phyloP scores from a whole-genome alignment of 169 alveolate species.

The Plasmodium gaboni region DNA sequence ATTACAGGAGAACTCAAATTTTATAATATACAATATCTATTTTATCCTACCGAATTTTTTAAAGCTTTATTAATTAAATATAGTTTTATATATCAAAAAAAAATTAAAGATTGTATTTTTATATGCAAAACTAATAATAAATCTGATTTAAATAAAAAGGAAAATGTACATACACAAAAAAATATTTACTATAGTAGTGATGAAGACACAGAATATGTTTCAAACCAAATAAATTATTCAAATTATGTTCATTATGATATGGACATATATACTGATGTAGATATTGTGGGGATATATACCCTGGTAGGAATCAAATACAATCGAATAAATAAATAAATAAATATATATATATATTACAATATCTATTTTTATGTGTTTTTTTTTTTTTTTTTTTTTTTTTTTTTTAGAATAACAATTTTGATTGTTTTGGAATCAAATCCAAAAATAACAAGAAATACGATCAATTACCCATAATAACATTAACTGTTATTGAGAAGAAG shows the following conservation, averaged over 20 bases:
- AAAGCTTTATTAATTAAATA: constrained; percentile 57
- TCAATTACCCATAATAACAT: constrained; percentile 43
- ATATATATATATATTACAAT: neutral
- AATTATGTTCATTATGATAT: constrained; percentile 50
- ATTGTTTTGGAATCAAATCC: constrained; percentile 47
- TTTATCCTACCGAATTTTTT: constrained; percentile 44
- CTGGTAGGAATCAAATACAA: constrained; percentile 8
- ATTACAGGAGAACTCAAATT: constrained; percentile 63
- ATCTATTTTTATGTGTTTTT: neutral
- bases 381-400: too few relatives aligned
- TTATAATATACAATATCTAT: constrained; percentile 57
- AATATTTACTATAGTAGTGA: constrained; percentile 62
- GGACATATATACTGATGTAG: constrained; percentile 13
- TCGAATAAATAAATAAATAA: neutral
- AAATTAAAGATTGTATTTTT: constrained; percentile 46
- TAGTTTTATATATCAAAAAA: constrained; percentile 37
- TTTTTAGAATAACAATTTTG: constrained; percentile 67
- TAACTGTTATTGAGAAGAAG: constrained; percentile 40
- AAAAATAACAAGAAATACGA: constrained; percentile 62
- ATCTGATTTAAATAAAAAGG: constrained; percentile 11
- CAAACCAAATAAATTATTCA: constrained; percentile 27
- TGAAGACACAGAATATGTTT: constrained; percentile 18
- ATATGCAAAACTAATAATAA: constrained; percentile 22
- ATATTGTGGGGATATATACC: constrained; percentile 32
- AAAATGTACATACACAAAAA: constrained; percentile 38